Percentiles rank a stretch among this genome's conserved stretches.
Conservation (phyloP, 495 filamentous ascomycete species). For the Tuber magnatum region DNA sequence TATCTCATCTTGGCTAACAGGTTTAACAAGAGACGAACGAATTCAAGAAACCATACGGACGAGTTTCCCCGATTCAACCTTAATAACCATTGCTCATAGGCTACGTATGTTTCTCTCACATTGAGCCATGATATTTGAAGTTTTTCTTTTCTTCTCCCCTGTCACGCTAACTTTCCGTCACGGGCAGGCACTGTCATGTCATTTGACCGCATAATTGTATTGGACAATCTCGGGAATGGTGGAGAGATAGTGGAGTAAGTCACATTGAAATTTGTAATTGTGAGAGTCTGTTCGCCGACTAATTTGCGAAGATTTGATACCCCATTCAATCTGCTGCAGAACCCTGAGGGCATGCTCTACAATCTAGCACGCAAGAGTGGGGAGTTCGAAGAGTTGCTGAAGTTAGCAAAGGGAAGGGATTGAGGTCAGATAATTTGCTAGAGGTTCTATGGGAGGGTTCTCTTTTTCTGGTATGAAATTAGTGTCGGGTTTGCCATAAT, state of each 20-base stretch:
- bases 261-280: neutral
- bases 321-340: conserved; percentile 27
- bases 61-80: conserved; percentile 27
- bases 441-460: neutral
- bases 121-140: neutral
- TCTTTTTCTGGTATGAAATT: neutral
- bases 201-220: conserved; percentile 32
- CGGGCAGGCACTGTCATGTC: conserved; percentile 31
- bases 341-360: conserved; percentile 19
- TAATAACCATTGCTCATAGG: conserved; percentile 33
- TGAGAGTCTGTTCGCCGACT: conserved; percentile 15
- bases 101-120: conserved; percentile 12
- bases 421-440: neutral
- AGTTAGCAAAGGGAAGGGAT: conserved; percentile 35
- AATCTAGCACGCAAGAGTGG: conserved; percentile 28
- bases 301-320: conserved; percentile 25
- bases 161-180: neutral
- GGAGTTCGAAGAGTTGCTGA: conserved; percentile 38
- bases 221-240: conserved; percentile 33
- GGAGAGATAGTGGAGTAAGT: conserved; percentile 36
- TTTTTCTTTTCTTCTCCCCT: neutral
- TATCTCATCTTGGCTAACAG: neutral
- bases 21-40: conserved; percentile 28
- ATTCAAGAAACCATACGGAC: conserved; percentile 30
- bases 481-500: neutral